Base-by-base conservation (phyloP, 2,329 filamentous ascomycete genomes). In the Aspergillus ustus region DNA sequence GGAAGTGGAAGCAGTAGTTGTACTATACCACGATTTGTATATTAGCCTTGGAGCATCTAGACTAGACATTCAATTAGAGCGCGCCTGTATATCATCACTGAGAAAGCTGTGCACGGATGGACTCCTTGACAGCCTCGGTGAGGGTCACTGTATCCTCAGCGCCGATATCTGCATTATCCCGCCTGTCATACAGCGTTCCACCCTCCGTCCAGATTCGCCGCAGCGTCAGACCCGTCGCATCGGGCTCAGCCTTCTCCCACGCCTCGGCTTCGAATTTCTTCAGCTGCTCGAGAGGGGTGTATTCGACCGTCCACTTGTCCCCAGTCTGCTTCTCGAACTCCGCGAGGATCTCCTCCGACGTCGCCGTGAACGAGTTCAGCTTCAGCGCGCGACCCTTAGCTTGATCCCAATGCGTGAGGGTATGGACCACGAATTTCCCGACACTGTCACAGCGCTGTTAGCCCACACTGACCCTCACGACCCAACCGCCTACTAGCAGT, bases 201-300 rank as follows among this genome's bases (percentile, higher is more conserved):
- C 90, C 90, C 68, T 90, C 85, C 0, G 85, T 84, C 90, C 90
- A 92, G 54, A 92, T 92, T 19, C 90, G 79, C 50, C 87, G 80
- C 66, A 92, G 76, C 0, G 90, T 91, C 52, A 83, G 80, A 1
- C 78, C 66, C 0, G 85, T 86, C 0, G 87, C 87, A 19, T 71
- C 63, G 0, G 87, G 81, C 51, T 80, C 75, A 0, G 81, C 80
- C 37, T 80, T 78, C 17, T 81, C 80, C 85, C 87, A 91, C 0
- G 83, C 82, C 70, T 85, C 80, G 56, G 82, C 71, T 77, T 93
- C 91, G 7, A 85, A 67, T 40, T 82, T 74, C 52, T 81, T 81
- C 34, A 92, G 70, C 49, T 82, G 77, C 1, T 82, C 77, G 9
- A 90, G 76, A 3, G 86, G 71, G 1, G 81, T 86, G 64, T 84